These are phyloP conservation scores for Nicotiana benthamiana DNA, from an alignment of 257 asterid genomes.

Conservation along the genomic window DNA sequence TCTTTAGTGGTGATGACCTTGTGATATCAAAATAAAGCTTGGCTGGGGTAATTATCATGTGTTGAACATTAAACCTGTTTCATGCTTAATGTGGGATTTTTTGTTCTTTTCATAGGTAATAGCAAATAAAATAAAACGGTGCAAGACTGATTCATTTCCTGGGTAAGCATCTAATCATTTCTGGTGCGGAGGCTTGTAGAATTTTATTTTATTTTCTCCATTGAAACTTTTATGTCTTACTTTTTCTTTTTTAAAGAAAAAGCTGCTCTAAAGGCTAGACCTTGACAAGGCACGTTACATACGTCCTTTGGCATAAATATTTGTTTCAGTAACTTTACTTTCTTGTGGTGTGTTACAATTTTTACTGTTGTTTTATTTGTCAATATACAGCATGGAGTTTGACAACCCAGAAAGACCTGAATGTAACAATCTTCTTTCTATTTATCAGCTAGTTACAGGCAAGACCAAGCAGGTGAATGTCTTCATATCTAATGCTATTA, in stretches of 20 bases:
- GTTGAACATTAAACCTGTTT: background rate
- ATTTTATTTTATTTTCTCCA: background rate
- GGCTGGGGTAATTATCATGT: background rate
- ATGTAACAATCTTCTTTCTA: conserved; percentile 83
- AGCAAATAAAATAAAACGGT: conserved; percentile 79
- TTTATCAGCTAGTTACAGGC: conserved; percentile 80
- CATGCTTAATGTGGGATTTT: background rate
- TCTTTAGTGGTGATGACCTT: background rate
- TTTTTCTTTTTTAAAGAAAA: background rate
- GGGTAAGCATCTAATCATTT: conserved; percentile 40
- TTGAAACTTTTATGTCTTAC: background rate
- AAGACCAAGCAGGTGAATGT: conserved; percentile 74
- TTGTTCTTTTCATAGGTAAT: conserved; percentile 51
- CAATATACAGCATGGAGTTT: conserved; percentile 66
- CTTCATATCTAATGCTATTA: background rate
- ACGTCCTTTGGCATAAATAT: background rate
- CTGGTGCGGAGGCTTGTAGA: background rate
- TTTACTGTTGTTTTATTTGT: conserved; percentile 5
- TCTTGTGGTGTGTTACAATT: conserved; percentile 4
- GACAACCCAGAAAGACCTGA: conserved; percentile 94
- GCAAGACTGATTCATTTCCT: conserved; percentile 88
- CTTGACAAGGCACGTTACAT: background rate
- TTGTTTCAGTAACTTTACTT: conserved; percentile 1
- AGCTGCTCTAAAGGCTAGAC: background rate
- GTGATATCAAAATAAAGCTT: background rate